Evolutionary conservation across 352 stramenopile genomes (phyloP).

Genomic region (Globisporangium megalacanthum): DNA sequence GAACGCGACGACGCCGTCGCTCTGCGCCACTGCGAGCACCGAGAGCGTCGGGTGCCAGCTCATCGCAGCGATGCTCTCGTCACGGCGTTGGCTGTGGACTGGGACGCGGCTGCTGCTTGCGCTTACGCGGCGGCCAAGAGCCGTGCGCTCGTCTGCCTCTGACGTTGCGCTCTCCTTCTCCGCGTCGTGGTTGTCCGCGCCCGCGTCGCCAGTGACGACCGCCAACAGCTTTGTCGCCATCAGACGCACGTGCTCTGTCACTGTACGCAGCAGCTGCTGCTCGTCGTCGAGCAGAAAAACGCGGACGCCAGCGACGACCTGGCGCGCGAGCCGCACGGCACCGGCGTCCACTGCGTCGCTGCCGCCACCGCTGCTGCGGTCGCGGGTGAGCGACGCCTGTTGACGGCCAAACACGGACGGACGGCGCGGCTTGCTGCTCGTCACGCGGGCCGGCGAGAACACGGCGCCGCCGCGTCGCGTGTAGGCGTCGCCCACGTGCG

Average conservation of each 20-base stretch:
- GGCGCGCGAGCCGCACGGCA: slow-evolving; percentile 38
- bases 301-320: slow-evolving; percentile 13
- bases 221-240: slow-evolving; percentile 21
- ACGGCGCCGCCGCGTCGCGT: slow-evolving; percentile 50
- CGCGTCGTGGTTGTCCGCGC: slow-evolving; percentile 25
- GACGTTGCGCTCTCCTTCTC: slow-evolving; percentile 3
- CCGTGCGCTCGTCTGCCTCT: neutral
- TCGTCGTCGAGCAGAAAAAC: slow-evolving; percentile 65
- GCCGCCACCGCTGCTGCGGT: slow-evolving; percentile 30
- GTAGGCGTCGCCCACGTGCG: slow-evolving; percentile 60
- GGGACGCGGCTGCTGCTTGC: slow-evolving; percentile 9
- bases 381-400: slow-evolving; percentile 48
- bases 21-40: slow-evolving; percentile 64
- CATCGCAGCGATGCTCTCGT: slow-evolving; percentile 49
- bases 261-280: slow-evolving; percentile 34
- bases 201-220: slow-evolving; percentile 13
- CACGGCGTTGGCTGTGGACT: neutral
- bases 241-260: slow-evolving; percentile 18
- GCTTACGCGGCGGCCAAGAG: slow-evolving; percentile 3
- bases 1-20: slow-evolving; percentile 59
- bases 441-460: slow-evolving; percentile 49
- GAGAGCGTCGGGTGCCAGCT: slow-evolving; percentile 54
- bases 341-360: slow-evolving; percentile 34
- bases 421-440: slow-evolving; percentile 37
- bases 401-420: slow-evolving; percentile 35